Conservation (phyloP, 768 basidiomycete genomes). For the Tricholoma flavovirens region DNA sequence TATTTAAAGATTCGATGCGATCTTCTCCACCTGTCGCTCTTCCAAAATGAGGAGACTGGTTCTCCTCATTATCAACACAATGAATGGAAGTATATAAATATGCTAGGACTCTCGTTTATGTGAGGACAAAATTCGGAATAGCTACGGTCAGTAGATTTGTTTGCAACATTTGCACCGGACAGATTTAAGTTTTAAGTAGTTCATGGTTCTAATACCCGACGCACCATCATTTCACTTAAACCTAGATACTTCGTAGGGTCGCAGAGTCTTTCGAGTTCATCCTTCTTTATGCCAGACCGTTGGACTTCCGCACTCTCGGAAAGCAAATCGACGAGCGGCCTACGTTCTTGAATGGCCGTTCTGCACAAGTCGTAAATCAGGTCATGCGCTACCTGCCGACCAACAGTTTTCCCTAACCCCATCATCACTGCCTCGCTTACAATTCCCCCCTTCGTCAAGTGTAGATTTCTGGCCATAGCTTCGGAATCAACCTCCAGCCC, state of each 20-base stretch:
- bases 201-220: slow-evolving; percentile 10
- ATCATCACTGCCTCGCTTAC: slow-evolving; percentile 45
- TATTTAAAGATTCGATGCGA: too few species aligned
- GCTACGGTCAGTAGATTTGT: too few species aligned
- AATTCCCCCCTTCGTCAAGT: slow-evolving; percentile 33
- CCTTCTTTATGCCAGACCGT: slow-evolving; percentile 20
- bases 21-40: too few species aligned
- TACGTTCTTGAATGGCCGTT: slow-evolving; percentile 18
- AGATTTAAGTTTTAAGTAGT: too few species aligned
- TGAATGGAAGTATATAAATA: too few species aligned
- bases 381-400: slow-evolving; percentile 41
- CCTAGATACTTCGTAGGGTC: slow-evolving; percentile 36
- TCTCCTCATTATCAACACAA: too few species aligned
- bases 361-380: slow-evolving; percentile 38
- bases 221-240: slow-evolving; percentile 25
- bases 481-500: slow-evolving; percentile 37
- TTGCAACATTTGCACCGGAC: too few species aligned
- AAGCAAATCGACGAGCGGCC: slow-evolving; percentile 29
- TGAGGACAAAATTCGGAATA: too few species aligned
- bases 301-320: slow-evolving; percentile 21
- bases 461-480: slow-evolving; percentile 35
- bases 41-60: too few species aligned
- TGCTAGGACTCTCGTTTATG: too few species aligned
- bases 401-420: slow-evolving; percentile 35
- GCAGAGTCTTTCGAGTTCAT: slow-evolving; percentile 27